Conservation (phyloP, 148 eudicot genomes). For the Hydrangea macrophylla region DNA sequence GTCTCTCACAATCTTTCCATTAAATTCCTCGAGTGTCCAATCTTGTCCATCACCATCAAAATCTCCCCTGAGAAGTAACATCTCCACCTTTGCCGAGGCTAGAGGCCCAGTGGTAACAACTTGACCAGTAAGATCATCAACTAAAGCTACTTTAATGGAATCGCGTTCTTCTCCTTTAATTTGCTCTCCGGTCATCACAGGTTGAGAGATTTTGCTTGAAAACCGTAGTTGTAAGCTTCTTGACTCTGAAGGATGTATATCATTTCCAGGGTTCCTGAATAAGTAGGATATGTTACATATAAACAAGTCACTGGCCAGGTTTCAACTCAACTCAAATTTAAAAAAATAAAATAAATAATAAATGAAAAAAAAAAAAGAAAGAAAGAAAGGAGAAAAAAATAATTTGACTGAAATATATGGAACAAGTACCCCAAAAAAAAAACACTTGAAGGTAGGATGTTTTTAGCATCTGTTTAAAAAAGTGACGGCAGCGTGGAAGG, state of each 20-base stretch:
- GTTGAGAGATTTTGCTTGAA: conserved; percentile 20
- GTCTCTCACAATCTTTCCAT: conserved; percentile 18
- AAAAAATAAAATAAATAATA: too few relatives aligned
- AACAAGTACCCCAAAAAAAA: too few relatives aligned
- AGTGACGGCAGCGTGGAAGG: too few relatives aligned
- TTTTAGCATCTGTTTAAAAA: too few relatives aligned
- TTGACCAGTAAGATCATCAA: conserved; percentile 19
- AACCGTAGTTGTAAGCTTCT: conserved; percentile 29
- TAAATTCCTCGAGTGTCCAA: conserved; percentile 24
- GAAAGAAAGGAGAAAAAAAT: too few relatives aligned
- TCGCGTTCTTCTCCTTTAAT: conserved; percentile 23
- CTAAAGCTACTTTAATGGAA: conserved; percentile 22
- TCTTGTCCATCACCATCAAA: conserved; percentile 8
- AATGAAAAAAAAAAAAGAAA: neutral
- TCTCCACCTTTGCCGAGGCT: conserved; percentile 29
- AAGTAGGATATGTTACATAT: neutral
- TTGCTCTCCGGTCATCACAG: conserved; percentile 24
- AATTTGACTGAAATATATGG: too few relatives aligned
- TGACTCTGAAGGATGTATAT: conserved; percentile 8
- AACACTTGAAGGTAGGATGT: too few relatives aligned
- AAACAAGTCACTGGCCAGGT: neutral
- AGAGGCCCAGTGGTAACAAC: conserved; percentile 28
- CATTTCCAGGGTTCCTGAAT: conserved; percentile 18
- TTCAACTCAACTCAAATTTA: too few relatives aligned
- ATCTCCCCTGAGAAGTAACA: conserved; percentile 24